These are phyloP conservation scores for Vitis hybrid DNA, from an alignment of 177 flowering plant species.

Conservation along the genomic window DNA sequence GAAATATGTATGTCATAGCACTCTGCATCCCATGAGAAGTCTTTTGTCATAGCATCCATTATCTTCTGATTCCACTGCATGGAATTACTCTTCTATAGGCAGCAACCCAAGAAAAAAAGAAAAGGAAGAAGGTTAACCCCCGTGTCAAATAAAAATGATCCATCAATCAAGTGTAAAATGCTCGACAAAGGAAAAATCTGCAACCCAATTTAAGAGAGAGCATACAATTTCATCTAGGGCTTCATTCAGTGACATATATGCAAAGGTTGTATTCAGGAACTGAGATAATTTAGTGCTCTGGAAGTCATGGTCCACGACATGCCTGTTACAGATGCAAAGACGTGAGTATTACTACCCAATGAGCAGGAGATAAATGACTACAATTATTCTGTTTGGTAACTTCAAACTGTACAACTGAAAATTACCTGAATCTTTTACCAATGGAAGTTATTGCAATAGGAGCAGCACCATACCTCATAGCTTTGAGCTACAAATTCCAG, in stretches of 20 bases:
- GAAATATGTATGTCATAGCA: constrained; percentile 62
- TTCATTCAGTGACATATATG: constrained; percentile 51
- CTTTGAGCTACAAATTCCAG: constrained; percentile 62
- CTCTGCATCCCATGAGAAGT: constrained; percentile 80
- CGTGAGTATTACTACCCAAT: background rate
- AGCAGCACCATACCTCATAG: constrained; percentile 75
- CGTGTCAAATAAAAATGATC: too few species aligned
- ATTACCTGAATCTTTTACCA: constrained; percentile 42
- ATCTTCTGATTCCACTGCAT: constrained; percentile 53
- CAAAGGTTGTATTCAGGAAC: constrained; percentile 47
- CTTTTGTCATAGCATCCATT: constrained; percentile 62
- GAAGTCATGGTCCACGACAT: constrained; percentile 30
- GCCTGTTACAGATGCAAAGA: constrained; percentile 28
- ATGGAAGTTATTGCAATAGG: constrained; percentile 44
- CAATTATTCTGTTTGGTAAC: background rate
- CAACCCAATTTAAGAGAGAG: background rate
- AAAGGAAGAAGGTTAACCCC: background rate
- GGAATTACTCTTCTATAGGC: constrained; percentile 43
- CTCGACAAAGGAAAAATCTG: background rate
- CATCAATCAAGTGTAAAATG: too few species aligned
- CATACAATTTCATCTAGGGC: constrained; percentile 75
- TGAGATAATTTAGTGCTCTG: constrained; percentile 38
- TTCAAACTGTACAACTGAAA: background rate
- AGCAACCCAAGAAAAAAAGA: background rate
- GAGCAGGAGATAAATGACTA: background rate